phyloP scores from a whole-genome alignment of 768 basidiomycete genomes.

The Leccinellum albellum region DNA sequence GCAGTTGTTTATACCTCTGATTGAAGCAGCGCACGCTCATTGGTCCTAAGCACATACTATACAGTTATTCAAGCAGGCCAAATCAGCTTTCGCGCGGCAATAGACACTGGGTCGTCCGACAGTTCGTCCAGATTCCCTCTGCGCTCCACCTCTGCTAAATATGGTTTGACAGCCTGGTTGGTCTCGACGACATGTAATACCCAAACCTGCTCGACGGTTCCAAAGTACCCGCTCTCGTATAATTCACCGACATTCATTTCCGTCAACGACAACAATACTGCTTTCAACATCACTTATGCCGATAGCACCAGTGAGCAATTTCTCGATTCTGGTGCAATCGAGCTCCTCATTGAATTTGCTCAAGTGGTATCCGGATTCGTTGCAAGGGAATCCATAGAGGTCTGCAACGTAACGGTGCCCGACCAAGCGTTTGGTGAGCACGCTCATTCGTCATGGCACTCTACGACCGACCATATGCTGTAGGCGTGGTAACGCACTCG shows the following conservation, averaged over 20 bases:
- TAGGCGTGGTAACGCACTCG: constrained; percentile 59
- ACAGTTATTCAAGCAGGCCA: constrained; percentile 55
- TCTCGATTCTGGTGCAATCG: background rate
- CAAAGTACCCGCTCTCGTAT: constrained; percentile 69
- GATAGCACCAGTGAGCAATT: constrained; percentile 61
- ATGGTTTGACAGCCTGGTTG: constrained; percentile 57
- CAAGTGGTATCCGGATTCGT: constrained; percentile 68
- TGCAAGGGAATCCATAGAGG: constrained; percentile 56
- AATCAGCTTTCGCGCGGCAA: constrained; percentile 61
- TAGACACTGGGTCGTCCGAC: constrained; percentile 66
- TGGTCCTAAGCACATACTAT: constrained; percentile 58
- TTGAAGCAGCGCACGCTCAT: constrained; percentile 6
- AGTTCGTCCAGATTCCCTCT: constrained; percentile 14
- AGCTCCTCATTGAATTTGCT: constrained; percentile 1
- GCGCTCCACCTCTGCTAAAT: background rate
- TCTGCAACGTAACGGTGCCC: constrained; percentile 57
- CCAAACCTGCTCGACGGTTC: constrained; percentile 50
- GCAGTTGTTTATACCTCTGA: constrained; percentile 34
- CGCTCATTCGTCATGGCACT: background rate
- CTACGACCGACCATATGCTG: background rate
- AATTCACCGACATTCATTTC: constrained; percentile 60
- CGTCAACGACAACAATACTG: constrained; percentile 58
- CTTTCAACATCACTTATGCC: constrained; percentile 58
- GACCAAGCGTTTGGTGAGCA: constrained; percentile 66
- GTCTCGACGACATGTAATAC: constrained; percentile 60